These are phyloP conservation scores for Tricholomella constricta DNA, from an alignment of 768 basidiomycete genomes.

Conservation along the genomic window DNA sequence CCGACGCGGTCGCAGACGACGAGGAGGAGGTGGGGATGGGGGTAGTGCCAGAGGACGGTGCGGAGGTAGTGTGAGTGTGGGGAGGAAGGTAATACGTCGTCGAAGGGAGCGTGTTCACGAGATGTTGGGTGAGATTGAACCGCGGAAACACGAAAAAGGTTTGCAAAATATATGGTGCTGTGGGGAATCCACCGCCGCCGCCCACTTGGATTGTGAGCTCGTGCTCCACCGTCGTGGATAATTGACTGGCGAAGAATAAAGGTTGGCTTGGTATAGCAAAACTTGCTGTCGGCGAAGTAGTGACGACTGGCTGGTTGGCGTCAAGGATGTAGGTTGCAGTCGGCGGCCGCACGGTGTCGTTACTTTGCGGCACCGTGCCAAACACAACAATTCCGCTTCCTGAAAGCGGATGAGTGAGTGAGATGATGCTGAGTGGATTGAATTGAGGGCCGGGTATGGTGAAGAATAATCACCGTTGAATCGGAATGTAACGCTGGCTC, in stretches of 20 bases:
- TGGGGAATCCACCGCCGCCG: conserved; percentile 13
- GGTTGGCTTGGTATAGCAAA: conserved; percentile 39
- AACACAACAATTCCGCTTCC: conserved; percentile 49
- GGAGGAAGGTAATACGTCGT: background rate
- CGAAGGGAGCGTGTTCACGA: background rate
- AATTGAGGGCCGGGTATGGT: background rate
- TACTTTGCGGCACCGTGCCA: conserved; percentile 46
- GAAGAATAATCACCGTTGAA: conserved; percentile 37
- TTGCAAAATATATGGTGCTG: conserved; percentile 42
- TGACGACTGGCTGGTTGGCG: conserved; percentile 29
- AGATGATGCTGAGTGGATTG: too few species aligned
- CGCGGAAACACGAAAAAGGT: conserved; percentile 39
- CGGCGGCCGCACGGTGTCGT: conserved; percentile 34
- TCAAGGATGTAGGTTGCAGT: conserved; percentile 44
- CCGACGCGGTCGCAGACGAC: background rate
- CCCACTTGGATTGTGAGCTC: conserved; percentile 41
- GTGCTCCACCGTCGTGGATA: conserved; percentile 35
- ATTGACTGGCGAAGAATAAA: conserved; percentile 37
- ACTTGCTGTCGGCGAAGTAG: conserved; percentile 38
- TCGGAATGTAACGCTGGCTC: conserved; percentile 33
- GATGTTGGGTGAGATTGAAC: conserved; percentile 3
- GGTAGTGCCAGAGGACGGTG: background rate
- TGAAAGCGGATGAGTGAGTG: conserved; percentile 15
- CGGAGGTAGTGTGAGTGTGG: background rate
- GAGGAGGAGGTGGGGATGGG: background rate